These are phyloP conservation scores for Blastosporella zonata DNA, from an alignment of 1,284 basidiomycete genomes.

Conservation along the genomic window DNA sequence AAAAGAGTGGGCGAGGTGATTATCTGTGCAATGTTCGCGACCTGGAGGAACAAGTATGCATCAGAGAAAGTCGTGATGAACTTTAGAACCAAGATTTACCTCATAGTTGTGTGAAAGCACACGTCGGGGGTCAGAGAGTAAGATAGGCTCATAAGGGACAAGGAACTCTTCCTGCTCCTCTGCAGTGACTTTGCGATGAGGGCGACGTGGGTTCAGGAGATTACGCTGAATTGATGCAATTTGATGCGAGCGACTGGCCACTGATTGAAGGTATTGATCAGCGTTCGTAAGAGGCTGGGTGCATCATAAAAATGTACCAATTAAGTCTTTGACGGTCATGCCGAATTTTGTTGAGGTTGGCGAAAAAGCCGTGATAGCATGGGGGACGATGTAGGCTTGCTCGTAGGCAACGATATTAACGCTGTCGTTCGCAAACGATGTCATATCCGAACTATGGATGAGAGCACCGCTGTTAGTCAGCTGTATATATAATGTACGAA, in stretches of 20 bases:
- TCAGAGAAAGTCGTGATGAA: slow-evolving; percentile 1
- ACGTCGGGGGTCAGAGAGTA: slow-evolving; percentile 72
- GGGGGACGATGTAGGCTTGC: slow-evolving; percentile 71
- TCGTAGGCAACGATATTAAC: slow-evolving; percentile 57
- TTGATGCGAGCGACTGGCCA: slow-evolving; percentile 75
- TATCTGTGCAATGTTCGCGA: slow-evolving; percentile 65
- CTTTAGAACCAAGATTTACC: slow-evolving; percentile 38
- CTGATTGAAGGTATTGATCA: slow-evolving; percentile 34
- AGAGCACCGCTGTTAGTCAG: not conserved
- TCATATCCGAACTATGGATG: slow-evolving; percentile 65
- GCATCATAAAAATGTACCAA: slow-evolving; percentile 52
- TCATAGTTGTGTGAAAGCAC: slow-evolving; percentile 79
- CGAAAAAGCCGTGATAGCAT: slow-evolving; percentile 65
- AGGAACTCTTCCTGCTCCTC: slow-evolving; percentile 87
- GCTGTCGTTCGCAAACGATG: slow-evolving; percentile 59
- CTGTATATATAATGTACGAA: slow-evolving; percentile 6
- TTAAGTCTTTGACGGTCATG: slow-evolving; percentile 82
- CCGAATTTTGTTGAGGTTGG: slow-evolving; percentile 86
- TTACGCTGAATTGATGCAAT: slow-evolving; percentile 75
- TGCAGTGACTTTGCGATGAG: slow-evolving; percentile 71
- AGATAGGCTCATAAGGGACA: slow-evolving; percentile 78
- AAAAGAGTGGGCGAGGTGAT: slow-evolving; percentile 80
- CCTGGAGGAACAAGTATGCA: slow-evolving; percentile 41
- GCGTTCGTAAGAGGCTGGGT: not conserved
- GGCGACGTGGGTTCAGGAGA: slow-evolving; percentile 83